phyloP scores from a whole-genome alignment of 1,139 yeast genomes.

The Debaryomyces robertsiae region DNA sequence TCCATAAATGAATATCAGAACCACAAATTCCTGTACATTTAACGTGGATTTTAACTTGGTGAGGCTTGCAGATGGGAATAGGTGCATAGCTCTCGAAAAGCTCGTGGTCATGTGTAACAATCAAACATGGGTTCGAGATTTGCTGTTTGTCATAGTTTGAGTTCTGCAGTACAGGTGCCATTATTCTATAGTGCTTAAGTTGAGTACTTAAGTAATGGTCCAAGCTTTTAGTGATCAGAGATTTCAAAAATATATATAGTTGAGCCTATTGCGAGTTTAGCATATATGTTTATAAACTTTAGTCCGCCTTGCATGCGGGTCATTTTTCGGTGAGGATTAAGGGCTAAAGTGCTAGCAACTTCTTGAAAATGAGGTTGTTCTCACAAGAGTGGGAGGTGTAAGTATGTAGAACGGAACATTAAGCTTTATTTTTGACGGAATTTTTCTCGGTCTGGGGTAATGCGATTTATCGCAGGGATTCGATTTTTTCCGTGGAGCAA shows the following conservation, averaged over 20 bases:
- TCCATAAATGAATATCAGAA: slow-evolving; percentile 29
- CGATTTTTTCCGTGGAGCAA: too few relatives aligned
- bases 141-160: neutral
- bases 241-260: too few relatives aligned
- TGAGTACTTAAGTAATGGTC: too few relatives aligned
- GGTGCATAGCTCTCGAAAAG: slow-evolving; percentile 10
- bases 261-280: too few relatives aligned
- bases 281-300: too few relatives aligned
- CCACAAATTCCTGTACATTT: slow-evolving; percentile 38
- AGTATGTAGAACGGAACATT: too few relatives aligned
- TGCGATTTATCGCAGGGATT: neutral
- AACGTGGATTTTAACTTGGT: slow-evolving; percentile 35
- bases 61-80: slow-evolving; percentile 9
- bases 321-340: slow-evolving; percentile 5
- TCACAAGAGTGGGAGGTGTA: neutral
- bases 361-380: neutral
- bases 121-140: slow-evolving; percentile 13
- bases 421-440: slow-evolving; percentile 5
- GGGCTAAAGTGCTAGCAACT: too few relatives aligned
- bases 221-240: too few relatives aligned
- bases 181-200: slow-evolving; percentile 1
- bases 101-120: slow-evolving; percentile 11
- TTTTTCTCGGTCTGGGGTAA: slow-evolving; percentile 2
- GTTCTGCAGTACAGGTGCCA: slow-evolving; percentile 13
- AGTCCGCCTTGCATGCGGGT: slow-evolving; percentile 4